A percentile compares a stretch with the other conserved stretches of the same genome.
Conservation (phyloP, 768 basidiomycete species). For the Galerina marginata region DNA sequence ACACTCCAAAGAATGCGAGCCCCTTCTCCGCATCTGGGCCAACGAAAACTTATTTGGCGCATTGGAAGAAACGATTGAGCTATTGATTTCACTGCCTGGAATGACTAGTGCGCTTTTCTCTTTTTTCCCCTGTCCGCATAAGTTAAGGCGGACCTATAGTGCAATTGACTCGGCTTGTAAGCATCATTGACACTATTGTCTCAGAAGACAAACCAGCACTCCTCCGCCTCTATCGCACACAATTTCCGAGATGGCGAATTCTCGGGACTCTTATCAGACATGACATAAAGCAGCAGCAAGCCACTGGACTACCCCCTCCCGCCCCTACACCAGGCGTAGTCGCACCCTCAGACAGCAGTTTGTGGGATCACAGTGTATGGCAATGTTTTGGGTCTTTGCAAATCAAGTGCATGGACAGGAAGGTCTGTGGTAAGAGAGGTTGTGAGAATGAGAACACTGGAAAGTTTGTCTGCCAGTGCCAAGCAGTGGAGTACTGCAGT, state of each 20-base stretch:
- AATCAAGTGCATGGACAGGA: neutral
- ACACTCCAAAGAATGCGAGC: slow-evolving; percentile 1
- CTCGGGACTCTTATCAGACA: slow-evolving; percentile 4
- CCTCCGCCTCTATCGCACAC: neutral
- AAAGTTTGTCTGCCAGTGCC: slow-evolving; percentile 1
- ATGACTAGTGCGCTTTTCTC: neutral
- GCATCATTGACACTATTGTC: neutral
- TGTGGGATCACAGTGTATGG: slow-evolving; percentile 9
- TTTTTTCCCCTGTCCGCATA: neutral
- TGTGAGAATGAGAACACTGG: slow-evolving; percentile 1
- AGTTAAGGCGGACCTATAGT: neutral
- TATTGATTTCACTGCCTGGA: neutral
- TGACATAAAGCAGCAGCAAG: slow-evolving; percentile 2
- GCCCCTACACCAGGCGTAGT: neutral
- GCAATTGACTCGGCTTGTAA: neutral
- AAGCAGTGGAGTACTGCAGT: slow-evolving; percentile 8
- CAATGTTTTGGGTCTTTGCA: slow-evolving; percentile 1
- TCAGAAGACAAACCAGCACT: neutral
- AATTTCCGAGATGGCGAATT: slow-evolving; percentile 6
- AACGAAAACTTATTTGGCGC: slow-evolving; percentile 8
- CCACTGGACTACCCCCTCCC: neutral
- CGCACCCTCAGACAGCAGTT: neutral
- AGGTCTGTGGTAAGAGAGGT: slow-evolving; percentile 5
- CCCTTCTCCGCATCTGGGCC: slow-evolving; percentile 8
- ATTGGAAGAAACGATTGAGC: neutral